phyloP scores from a whole-genome alignment of 2,329 filamentous ascomycete species.

The Cladophialophora immunda region DNA sequence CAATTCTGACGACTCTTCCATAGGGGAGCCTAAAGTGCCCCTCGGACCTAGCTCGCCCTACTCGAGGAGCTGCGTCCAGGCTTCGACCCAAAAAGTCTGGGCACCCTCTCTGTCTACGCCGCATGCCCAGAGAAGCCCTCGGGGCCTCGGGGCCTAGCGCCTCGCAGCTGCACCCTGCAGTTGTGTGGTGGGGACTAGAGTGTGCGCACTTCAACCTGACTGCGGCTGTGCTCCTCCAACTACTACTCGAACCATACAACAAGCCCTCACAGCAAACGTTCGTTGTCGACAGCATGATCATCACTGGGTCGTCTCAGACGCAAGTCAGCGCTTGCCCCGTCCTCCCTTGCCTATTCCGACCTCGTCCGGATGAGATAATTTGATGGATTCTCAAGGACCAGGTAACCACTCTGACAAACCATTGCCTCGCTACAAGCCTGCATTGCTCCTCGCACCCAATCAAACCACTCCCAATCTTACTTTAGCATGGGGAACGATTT shows the following conservation, averaged over 20 bases:
- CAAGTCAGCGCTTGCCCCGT: conserved; percentile 30
- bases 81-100: conserved; percentile 16
- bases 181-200: neutral
- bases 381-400: conserved; percentile 11
- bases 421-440: conserved; percentile 23
- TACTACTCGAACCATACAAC: neutral
- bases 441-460: conserved; percentile 16
- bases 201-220: neutral
- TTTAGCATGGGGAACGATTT: conserved; percentile 17
- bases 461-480: conserved; percentile 25
- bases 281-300: conserved; percentile 10
- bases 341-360: conserved; percentile 23
- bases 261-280: neutral
- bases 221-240: conserved; percentile 1
- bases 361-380: conserved; percentile 24
- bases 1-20: neutral
- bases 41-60: neutral
- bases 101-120: conserved; percentile 5
- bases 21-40: conserved; percentile 15
- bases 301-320: conserved; percentile 1
- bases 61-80: conserved; percentile 7
- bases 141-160: neutral
- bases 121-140: neutral
- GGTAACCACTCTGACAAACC: conserved; percentile 23
- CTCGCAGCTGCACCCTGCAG: neutral